A percentile compares a stretch with the other conserved stretches of the same genome.
Conservation (phyloP, 805 yeast genomes). For the Yarrowia divulgata region DNA sequence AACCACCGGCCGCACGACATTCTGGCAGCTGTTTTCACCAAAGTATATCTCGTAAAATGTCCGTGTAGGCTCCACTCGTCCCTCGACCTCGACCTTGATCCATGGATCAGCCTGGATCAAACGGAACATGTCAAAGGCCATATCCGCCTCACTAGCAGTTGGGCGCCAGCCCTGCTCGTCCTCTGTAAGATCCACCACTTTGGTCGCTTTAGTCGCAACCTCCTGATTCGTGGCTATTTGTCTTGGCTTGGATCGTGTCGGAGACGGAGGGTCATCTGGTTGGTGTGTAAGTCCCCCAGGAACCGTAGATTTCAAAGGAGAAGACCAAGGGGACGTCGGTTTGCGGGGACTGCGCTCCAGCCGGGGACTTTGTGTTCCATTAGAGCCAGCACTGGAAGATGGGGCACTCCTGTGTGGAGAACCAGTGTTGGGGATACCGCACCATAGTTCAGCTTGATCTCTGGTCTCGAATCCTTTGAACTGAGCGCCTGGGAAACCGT, state of each 20-base stretch:
- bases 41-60: background rate
- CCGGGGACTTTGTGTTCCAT: too few relatives aligned
- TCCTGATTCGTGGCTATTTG: too few relatives aligned
- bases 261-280: too few relatives aligned
- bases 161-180: background rate
- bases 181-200: background rate
- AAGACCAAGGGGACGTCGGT: background rate
- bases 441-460: too few relatives aligned
- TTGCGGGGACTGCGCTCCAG: background rate
- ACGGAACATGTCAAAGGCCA: background rate
- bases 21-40: background rate
- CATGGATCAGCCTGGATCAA: slow-evolving; percentile 9
- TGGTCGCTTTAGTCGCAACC: background rate
- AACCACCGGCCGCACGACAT: background rate
- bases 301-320: background rate
- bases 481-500: too few relatives aligned
- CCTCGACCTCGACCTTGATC: background rate
- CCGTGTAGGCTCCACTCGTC: background rate
- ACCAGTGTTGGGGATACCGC: too few relatives aligned
- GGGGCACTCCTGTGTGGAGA: too few relatives aligned
- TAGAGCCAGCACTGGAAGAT: too few relatives aligned
- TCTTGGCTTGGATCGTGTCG: too few relatives aligned
- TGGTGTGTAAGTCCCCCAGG: too few relatives aligned
- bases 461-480: too few relatives aligned
- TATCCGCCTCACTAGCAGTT: background rate